Evolutionary conservation across 768 basidiomycete species (phyloP), one percentile per base, ranked within the genome.

Genomic region (Hortiboletus campestris): DNA sequence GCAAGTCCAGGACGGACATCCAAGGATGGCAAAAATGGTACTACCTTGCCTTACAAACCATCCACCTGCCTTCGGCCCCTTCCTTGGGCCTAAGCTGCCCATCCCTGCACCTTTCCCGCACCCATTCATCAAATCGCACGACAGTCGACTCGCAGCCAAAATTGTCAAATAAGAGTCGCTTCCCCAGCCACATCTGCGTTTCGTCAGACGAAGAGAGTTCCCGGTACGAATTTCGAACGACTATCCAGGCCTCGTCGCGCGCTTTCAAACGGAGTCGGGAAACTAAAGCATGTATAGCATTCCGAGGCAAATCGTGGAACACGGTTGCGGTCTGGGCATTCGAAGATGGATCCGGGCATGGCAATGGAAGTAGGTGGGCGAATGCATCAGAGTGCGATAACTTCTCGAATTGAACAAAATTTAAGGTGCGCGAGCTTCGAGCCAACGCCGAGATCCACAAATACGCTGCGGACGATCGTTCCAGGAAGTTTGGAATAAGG

Each of bases 161-260:
- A 42, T 69, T 72, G 10, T 73, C 68, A 49, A 85, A 70, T 52
- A 74, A 78, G 20, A 89, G 60, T n/a, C 75, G 76, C 22, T 75
- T 75, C 6, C 66, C 62, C 40, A 86, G 65, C 84, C 84, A 86
- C 11, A 50, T 51, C 41, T 70, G 73, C 9, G 78, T 79, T 32
- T 74, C 72, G 32, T 70, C 67, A 8, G 71, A 64, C 1, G 70
- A 68, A 22, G 72, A 66, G 17, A 89, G 52, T 62, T 89, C 88
- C 43, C 85, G 76, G 66, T 90, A 89, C 0, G 82, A 81, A 20
- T 78, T 74, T 31, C 86, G 81, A 42, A 90, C 61, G 16, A 87
- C 69, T 0, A 46, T 64, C 88, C 88, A 90, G 2, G 82, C 71
- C n/a, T 73, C 79, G 19, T 76, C 74, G 32, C 84, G 76, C 7